Evolutionary conservation across 805 yeast genomes (phyloP).

Genomic region (Lipomyces japonicus): DNA sequence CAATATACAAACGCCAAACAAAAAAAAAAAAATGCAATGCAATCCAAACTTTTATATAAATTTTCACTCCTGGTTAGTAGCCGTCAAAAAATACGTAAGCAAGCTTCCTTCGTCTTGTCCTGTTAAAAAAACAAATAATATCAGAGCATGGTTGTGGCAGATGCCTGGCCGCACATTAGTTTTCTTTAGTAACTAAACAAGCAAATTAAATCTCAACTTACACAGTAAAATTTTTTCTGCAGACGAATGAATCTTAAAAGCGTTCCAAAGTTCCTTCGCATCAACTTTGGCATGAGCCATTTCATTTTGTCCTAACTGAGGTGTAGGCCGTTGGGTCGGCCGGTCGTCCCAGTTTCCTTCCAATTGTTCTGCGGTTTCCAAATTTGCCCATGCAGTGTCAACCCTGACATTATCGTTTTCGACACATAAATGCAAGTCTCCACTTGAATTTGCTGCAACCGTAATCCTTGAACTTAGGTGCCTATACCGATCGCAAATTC

Average conservation of each 20-base stretch:
- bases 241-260: constrained; percentile 24
- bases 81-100: constrained; percentile 30
- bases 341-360: constrained; percentile 6
- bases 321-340: background rate
- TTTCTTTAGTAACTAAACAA: background rate
- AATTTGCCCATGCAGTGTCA: constrained; percentile 32
- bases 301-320: constrained; percentile 12
- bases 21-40: background rate
- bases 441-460: constrained; percentile 28
- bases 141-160: constrained; percentile 24
- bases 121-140: constrained; percentile 28
- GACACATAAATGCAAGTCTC: constrained; percentile 30
- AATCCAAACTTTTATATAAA: background rate
- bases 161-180: constrained; percentile 24
- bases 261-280: constrained; percentile 31
- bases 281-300: constrained; percentile 21
- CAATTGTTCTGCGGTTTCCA: constrained; percentile 4
- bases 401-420: constrained; percentile 33
- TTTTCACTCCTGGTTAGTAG: constrained; percentile 4
- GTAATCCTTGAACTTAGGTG: constrained; percentile 30
- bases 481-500: constrained; percentile 36
- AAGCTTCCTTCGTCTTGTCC: constrained; percentile 26
- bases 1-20: constrained; percentile 1
- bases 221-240: constrained; percentile 25
- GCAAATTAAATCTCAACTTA: background rate